Base-by-base conservation (phyloP, 208 protist genomes). In the Acanthamoeba polyphaga region DNA sequence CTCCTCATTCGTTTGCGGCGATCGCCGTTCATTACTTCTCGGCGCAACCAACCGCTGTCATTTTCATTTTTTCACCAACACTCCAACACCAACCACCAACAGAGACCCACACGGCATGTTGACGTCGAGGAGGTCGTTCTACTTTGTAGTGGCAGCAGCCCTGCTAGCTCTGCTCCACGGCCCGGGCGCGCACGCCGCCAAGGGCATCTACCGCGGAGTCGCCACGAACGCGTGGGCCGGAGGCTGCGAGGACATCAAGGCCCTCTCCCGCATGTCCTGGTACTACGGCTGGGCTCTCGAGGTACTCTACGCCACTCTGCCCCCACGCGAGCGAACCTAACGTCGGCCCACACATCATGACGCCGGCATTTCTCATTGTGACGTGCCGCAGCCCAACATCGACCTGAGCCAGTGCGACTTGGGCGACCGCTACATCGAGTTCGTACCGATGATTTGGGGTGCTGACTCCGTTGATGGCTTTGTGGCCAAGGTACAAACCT, bases 191-290 rank as follows among this genome's bases (percentile, higher is more conserved):
- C 7, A 38, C 34, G 38, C 15, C 7, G 72, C 72, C 72, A 82
- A 82, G 72, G 7, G 8, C 15, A 53, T 82, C 72, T 82, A 82
- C 38, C 72, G 72, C 17, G 72, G 72, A 17, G 72, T 82, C 17
- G 72, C 72, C 17, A 51, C 72, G 38, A 6, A 82, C 32, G 9
- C 3, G 32, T 82, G 72, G 72, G n/a, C 12, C 72, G 38, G 43
- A 8, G 72, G 72, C 6, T 82, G 72, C 43, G 72, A 10, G 27
- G 72, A 82, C 72, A 82, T 82, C 38, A 82, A 82, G 13, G 72
- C 72, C 13, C 72, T 82, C 34, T 82, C 72, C 72, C 72, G 72
- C 38, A 82, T 82, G 72, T 82, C 72, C 34, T 82, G 72, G 72
- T 82, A 82, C 72, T 82, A 70, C 64, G 29, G 29, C n/a, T 70